These are phyloP conservation scores for Poronia punctata DNA, from an alignment of 495 filamentous ascomycete species.

Conservation along the genomic window DNA sequence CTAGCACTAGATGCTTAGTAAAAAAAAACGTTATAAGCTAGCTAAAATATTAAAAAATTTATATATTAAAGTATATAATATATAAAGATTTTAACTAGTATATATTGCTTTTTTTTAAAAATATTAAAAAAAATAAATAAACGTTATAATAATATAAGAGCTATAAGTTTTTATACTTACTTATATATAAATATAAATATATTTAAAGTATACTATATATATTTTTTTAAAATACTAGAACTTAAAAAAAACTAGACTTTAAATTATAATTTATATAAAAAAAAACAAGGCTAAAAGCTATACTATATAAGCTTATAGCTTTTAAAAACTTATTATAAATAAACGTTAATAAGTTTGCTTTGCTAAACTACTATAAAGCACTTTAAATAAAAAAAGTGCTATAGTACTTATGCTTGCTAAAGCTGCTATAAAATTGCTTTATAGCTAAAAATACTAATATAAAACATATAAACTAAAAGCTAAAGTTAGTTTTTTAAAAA, in stretches of 20 bases:
- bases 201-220: not conserved
- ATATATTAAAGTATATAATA: not conserved
- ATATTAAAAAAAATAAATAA: not conserved
- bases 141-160: not conserved
- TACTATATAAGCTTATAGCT: not conserved
- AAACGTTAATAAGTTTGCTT: not conserved
- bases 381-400: not conserved
- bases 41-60: not conserved
- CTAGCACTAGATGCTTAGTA: not conserved
- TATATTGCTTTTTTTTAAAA: not conserved
- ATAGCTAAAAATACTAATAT: not conserved
- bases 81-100: not conserved
- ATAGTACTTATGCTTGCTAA: not conserved
- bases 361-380: not conserved
- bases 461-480: not conserved
- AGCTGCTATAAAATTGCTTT: not conserved
- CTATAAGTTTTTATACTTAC: not conserved
- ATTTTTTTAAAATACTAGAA: not conserved
- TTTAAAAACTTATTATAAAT: not conserved
- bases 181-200: not conserved
- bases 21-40: too few relatives aligned
- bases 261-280: not conserved
- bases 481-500: not conserved
- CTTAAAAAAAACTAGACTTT: not conserved
- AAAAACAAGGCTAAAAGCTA: not conserved